Evolutionary conservation across 2,329 filamentous ascomycete species (phyloP).

Genomic region (Geosmithia putterillii): DNA sequence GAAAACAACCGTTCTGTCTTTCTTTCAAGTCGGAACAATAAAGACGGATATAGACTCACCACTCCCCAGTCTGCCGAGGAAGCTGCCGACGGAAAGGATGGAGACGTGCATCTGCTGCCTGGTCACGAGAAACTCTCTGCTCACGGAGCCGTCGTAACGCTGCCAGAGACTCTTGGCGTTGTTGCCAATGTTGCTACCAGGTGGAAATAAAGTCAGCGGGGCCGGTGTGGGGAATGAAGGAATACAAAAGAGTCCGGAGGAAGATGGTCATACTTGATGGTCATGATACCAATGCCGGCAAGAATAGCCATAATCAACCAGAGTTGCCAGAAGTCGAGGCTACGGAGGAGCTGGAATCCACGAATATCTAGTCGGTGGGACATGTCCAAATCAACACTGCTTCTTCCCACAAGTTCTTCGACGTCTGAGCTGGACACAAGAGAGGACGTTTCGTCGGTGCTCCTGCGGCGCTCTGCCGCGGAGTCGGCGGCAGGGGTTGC

Average conservation of each 20-base stretch:
- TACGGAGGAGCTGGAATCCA: constrained; percentile 60
- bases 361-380: constrained; percentile 84
- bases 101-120: constrained; percentile 88
- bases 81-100: constrained; percentile 81
- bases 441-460: constrained; percentile 65
- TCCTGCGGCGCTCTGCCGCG: constrained; percentile 17
- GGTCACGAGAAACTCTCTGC: constrained; percentile 62
- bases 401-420: constrained; percentile 38
- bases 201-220: neutral
- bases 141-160: constrained; percentile 63
- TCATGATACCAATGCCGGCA: constrained; percentile 92
- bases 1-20: neutral
- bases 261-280: constrained; percentile 67
- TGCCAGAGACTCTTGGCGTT: constrained; percentile 81
- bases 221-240: neutral
- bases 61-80: constrained; percentile 65
- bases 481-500: constrained; percentile 10
- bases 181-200: constrained; percentile 85
- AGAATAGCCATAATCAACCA: constrained; percentile 83
- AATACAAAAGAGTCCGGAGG: neutral
- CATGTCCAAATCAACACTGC: constrained; percentile 57
- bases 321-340: constrained; percentile 79
- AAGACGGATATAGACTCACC: constrained; percentile 33
- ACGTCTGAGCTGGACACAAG: constrained; percentile 57
- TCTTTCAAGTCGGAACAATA: too few species aligned